Evolutionary conservation across 441 rosid species (phyloP), one percentile per base, ranked within the genome.

Genomic region (Corymbia citriodora): DNA sequence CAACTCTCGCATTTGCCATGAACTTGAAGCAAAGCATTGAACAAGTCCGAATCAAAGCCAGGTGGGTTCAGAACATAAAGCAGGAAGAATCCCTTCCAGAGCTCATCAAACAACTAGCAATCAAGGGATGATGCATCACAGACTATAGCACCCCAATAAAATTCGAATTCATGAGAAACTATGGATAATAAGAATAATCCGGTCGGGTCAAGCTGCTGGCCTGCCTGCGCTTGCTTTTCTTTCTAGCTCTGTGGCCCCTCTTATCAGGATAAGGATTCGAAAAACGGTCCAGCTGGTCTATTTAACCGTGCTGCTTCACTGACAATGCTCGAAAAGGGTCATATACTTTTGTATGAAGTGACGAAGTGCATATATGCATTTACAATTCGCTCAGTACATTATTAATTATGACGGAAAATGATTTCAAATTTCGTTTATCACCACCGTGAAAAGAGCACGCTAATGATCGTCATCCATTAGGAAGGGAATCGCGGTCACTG

Each of bases 1-100:
- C 25, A 55, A 90, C 70, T 40, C 89, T 90, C 10, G 87, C 91
- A 55, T 88, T 94, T 29, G 93, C 93, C 50, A 92, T 55, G 93
- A 92, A 89, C 83, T 89, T 94, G 92, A 93, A 93, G 94, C 93
- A 93, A 83, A 92, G 92, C 91, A 91, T 92, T 81, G 94, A 93
- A 93, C 88, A 68, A 54, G 91, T 92, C 50, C 91, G 92, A 89
- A 90, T 92, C 91, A 93, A 92, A 74, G 94, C 94, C n/a, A 91
- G 94, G 54, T 93, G 93, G 95, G 90, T 88, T 33, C 65, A 82
- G 49, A 90, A 61, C 91, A 93, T 89, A 87, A 90, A 91, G 90
- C 93, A 90, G 72, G 93, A 94, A 89, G 88, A 87, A 57, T 90
- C 89, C 50, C 92, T 93, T 89, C 72, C 91, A 11, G 91, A 91